Conservation (phyloP, 1,139 yeast species). For the Blastobotrys persicus region DNA sequence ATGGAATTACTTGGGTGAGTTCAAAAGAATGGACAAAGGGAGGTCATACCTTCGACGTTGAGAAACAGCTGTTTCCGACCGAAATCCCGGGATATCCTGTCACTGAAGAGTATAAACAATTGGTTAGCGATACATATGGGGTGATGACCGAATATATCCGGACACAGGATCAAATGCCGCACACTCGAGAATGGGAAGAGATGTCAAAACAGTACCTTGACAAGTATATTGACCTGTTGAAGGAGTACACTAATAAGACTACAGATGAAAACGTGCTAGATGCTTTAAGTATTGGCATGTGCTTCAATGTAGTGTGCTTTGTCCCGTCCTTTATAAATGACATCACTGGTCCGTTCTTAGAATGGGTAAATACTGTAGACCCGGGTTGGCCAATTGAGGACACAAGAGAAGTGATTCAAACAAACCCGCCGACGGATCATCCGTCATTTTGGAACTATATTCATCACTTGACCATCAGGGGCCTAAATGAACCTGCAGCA, state of each 20-base stretch:
- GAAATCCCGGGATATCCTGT: conserved; percentile 40
- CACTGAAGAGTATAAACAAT: conserved; percentile 39
- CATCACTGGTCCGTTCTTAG: conserved; percentile 22
- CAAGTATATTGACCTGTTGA: conserved; percentile 15
- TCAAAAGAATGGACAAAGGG: conserved; percentile 31
- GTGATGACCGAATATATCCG: conserved; percentile 6
- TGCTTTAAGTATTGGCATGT: conserved; percentile 25
- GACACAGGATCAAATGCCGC: conserved; percentile 1
- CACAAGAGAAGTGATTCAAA: conserved; percentile 29
- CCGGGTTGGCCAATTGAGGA: conserved; percentile 22
- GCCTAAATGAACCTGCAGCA: conserved; percentile 54
- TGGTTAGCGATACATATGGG: conserved; percentile 39
- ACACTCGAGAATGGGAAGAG: conserved; percentile 7
- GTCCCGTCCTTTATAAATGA: conserved; percentile 20
- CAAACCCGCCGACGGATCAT: conserved; percentile 51
- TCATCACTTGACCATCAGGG: conserved; percentile 59
- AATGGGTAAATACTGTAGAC: conserved; percentile 30
- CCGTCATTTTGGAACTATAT: conserved; percentile 65
- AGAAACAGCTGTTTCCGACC: conserved; percentile 42
- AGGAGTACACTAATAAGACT: conserved; percentile 14
- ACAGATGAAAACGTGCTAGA: conserved; percentile 20
- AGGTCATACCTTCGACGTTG: conserved; percentile 29
- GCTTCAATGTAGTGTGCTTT: conserved; percentile 26
- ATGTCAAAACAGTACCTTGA: conserved; percentile 16
- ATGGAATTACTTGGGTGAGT: conserved; percentile 43